Conservation (phyloP, 305 asterid genomes). For the Plantago lanceolata region DNA sequence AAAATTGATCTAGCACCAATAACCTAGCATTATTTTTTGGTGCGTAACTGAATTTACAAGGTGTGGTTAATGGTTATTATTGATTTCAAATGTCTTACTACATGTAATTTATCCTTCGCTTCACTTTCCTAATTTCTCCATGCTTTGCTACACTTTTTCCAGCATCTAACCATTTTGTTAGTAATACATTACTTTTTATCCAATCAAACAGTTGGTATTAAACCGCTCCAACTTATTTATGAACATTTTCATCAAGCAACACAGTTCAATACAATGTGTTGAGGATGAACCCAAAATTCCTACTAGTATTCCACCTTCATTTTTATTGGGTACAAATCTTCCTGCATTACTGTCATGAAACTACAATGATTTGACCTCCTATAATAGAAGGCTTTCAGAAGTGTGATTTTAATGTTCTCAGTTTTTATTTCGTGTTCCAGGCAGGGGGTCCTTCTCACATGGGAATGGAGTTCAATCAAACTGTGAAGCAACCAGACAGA, state of each 20-base stretch:
- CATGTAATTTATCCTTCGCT: too few relatives aligned
- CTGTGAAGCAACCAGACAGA: slow-evolving; percentile 64
- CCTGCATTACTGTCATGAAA: too few relatives aligned
- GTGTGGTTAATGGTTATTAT: too few relatives aligned
- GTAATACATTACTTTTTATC: background rate
- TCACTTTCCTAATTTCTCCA: too few relatives aligned
- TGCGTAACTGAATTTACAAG: too few relatives aligned
- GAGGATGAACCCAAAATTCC: background rate
- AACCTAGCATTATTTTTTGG: background rate
- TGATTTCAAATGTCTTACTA: too few relatives aligned
- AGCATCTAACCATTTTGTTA: background rate
- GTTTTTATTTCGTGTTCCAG: slow-evolving; percentile 33
- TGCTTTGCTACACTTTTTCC: too few relatives aligned
- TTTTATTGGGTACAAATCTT: too few relatives aligned
- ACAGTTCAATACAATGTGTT: background rate
- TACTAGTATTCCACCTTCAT: too few relatives aligned
- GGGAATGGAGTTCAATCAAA: slow-evolving; percentile 73
- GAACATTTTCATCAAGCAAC: background rate
- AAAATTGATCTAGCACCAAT: background rate
- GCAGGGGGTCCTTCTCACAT: slow-evolving; percentile 60
- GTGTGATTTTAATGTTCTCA: too few relatives aligned
- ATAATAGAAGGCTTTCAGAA: too few relatives aligned
- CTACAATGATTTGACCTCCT: too few relatives aligned
- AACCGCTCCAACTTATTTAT: background rate
- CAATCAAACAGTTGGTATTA: background rate